Base-by-base conservation (phyloP, 2,329 filamentous ascomycete genomes). In the Colletotrichum tropicale region DNA sequence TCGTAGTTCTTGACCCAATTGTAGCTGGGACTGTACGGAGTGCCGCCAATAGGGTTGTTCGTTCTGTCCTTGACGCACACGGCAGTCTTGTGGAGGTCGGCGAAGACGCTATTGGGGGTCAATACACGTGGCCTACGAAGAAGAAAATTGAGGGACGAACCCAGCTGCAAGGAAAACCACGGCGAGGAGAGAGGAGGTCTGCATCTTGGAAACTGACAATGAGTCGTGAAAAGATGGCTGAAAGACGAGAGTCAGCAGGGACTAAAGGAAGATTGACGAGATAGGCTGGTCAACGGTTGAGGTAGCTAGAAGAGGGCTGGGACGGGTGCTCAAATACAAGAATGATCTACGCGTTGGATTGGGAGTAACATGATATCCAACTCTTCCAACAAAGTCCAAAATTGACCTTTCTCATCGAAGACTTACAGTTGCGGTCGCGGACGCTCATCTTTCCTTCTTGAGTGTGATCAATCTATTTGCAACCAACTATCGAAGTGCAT, bases 1-100 rank as follows among this genome's bases (percentile, higher is more conserved):
- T 71, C 71, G 71, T 74, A 74, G 26, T 74, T 60, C 38, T 74
- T 71, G 70, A 52, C 67, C 66, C 71, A 71, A 18, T 56, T 68
- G 64, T 71, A 74, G 43, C 74, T 74, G 24, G 65, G 60, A 36
- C 71, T 74, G 66, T 55, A 67, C 4, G 38, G 34, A 21, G 70
- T 76, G 38, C 74, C 71, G 38, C 71, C 71, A 5, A 74, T 60
- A 61, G 75, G 61, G 5, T 32, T 24, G 3, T 64, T 43, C 3
- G 34, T 21, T 28, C 72, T 32, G 48, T 58, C 32, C 3, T 30
- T 48, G 15, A 71, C 69, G 28, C 72, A 70, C 4, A 70, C 48
- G 4, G 72, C 72, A 5, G 36, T 34, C 8, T 62, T 62, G n/a
- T 72, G 75, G 1, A 76, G 36, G 7, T 66, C n/a, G 15, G 71